Evolutionary conservation across 1,284 basidiomycete species (phyloP), one percentile per base, ranked within the genome.

Genomic region (Mycosarcoma maydis): DNA sequence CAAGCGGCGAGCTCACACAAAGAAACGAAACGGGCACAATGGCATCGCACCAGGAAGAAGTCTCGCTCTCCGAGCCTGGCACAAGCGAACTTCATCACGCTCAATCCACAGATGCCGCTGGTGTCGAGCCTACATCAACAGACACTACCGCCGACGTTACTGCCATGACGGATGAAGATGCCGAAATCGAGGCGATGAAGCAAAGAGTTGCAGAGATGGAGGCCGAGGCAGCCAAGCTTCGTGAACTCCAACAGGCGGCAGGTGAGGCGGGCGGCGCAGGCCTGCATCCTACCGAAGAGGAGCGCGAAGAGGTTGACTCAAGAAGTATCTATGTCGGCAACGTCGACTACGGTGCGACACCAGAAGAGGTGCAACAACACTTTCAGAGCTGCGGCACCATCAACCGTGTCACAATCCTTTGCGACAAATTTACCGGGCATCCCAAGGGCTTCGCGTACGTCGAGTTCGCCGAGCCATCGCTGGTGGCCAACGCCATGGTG

Each of bases 401-500:
- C 83, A 98, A 99, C 85, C 89, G 96, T 75, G 94, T 99, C 45
- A 99, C 96, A 0, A 99, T 99, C 78, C 88, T 98, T 23, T 98
- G 96, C 83, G 96, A 99, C 87, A 98, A 98, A 85, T 98, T 97
- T 83, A 98, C 95, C 16, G 96, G 96, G 39, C 95, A 98, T 85
- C 95, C 96, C 36, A 98, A 98, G 88, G 96, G 95, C 92, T 99
- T 92, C 84, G 95, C 95, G 47, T 99, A 99, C 84, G 94, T 99
- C 48, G 96, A 99, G 83, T 99, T 99, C 82, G 89, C 96, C 73
- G 94, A 97, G 76, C 87, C 94, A n/a, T 89, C 91, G 54, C 88
- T 92, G 70, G 91, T 98, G 53, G 90, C 93, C 74, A 91, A 94
- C 69, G 94, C 96, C 17, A 81, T 95, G 71, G 89, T 94, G n/a